Evolutionary conservation across 2,329 filamentous ascomycete genomes (phyloP).

Genomic region (Beauveria australis): DNA sequence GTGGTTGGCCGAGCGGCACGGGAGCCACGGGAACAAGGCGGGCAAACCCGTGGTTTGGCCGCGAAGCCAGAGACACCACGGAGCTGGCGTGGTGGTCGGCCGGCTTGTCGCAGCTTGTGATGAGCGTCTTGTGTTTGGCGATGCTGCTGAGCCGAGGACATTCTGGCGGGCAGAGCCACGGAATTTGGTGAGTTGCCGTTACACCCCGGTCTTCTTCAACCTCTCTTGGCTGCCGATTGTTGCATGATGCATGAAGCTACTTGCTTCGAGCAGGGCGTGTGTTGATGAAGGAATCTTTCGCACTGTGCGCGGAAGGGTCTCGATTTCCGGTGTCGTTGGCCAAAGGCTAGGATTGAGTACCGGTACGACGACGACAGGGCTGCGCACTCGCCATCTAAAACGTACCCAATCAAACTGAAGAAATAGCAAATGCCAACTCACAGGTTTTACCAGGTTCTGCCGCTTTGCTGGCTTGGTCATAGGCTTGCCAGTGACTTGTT

Average conservation of each 20-base stretch:
- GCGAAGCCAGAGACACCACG: slow-evolving; percentile 36
- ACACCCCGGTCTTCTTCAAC: no score
- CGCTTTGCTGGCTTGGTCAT: slow-evolving; percentile 34
- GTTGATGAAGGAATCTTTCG: not conserved
- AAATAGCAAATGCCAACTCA: no score
- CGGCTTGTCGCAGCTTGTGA: slow-evolving; percentile 33
- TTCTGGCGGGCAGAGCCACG: slow-evolving; percentile 39
- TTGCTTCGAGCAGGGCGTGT: not conserved
- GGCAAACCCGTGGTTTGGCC: slow-evolving; percentile 36
- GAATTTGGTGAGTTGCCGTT: slow-evolving; percentile 37
- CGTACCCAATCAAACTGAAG: no score
- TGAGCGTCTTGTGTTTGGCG: slow-evolving; percentile 31
- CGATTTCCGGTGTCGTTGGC: no score
- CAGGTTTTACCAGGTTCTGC: slow-evolving; percentile 28
- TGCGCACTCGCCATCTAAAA: not conserved
- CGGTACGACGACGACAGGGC: not conserved
- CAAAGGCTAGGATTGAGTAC: not conserved
- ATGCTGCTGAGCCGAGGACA: slow-evolving; percentile 39
- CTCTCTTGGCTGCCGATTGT: not conserved
- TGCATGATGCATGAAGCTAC: not conserved
- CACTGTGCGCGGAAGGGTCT: not conserved
- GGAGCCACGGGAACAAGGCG: slow-evolving; percentile 33
- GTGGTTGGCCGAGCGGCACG: slow-evolving; percentile 37
- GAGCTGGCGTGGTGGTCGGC: slow-evolving; percentile 43
- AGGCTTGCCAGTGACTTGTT: slow-evolving; percentile 31